Evolutionary conservation across 2,329 filamentous ascomycete genomes (phyloP), one percentile per base, ranked within the genome.

Genomic region (Hypoxylon sp.): DNA sequence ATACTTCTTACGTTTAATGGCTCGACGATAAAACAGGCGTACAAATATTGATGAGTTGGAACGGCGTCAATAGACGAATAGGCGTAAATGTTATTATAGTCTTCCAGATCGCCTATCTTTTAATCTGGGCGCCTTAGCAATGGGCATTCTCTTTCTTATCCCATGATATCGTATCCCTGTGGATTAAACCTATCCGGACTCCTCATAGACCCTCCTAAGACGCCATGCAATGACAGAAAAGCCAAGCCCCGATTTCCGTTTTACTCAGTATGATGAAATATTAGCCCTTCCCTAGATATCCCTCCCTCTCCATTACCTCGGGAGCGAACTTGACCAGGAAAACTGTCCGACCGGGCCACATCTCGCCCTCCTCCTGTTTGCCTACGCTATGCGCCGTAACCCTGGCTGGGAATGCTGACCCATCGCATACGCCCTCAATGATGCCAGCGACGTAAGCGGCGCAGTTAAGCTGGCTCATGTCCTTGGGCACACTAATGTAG

Each of bases 301-400:
- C 91, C 85, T 99, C 96, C 78, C 96, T 86, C 84, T 98, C 95
- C 80, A 98, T 84, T 46, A 98, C 95, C 79, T 94, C 92, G n/a
- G 90, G 86, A 72, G 93, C 90, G 79, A 99, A 99, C 81, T 95
- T 94, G 77, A 99, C 90, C 79, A 99, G 81, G 78, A 98, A 99
- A 33, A 99, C 94, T 47, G 96, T 99, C 84, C 96, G 93, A 35
- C 93, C 93, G 0, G 96, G 96, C 94, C 95, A 98, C 89, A 98
- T 91, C 76, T 95, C 93, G 68, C 84, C 83, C 74, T 79, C 81
- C 65, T 81, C 81, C 73, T 84, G 83, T 13, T 81, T 83, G 57
- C 85, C 88, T 75, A 92, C 90, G 69, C 90, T 94, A 79, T 99
- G 96, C 73, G 96, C 95, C 65, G 92, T 96, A 19, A 98, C 96